Evolutionary conservation across 108 stramenopile genomes (phyloP), one percentile per base, ranked within the genome.

Genomic region (Skeletonema menzelii): DNA sequence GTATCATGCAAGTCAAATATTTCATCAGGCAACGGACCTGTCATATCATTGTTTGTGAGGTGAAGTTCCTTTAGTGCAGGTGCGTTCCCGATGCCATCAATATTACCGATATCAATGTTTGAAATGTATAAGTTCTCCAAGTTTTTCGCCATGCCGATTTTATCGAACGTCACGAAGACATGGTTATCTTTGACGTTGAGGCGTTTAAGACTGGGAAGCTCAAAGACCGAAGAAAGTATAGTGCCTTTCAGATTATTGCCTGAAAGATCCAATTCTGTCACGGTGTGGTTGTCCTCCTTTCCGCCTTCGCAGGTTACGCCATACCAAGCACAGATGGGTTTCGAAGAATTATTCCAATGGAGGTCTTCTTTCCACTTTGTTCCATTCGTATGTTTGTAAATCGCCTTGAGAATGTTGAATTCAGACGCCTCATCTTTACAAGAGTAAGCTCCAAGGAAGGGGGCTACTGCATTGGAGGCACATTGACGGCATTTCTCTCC

Each of bases 311-410:
- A 90, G 24, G 35, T 31, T 27, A 90, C 63, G 26, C 86, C 86
- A 28, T 71, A 49, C 89, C 89, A 87, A 64, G 77, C 79, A 59
- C 89, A 90, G 31, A 90, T 84, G 6, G 86, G 81, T 35, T 84
- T 73, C 17, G 75, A 77, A 38, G 70, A 42, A 27, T 87, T 71
- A 47, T 72, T 73, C 88, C 88, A 89, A 19, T 78, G 72, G 8
- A 53, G 47, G 24, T 61, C 64, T 1, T 82, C 28, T 4, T 19
- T 19, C 80, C 80, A 82, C 7, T 56, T 47, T 13, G 42, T 40
- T 38, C 80, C 80, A 32, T 63, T 22, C 15, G 80, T 82, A 15
- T 7, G 19, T 20, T 55, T 57, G 57, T 82, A 82, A 11, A 82
- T 69, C 28, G 70, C 63, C 28, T 74, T 56, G 22, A 82, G 58